phyloP scores from a whole-genome alignment of 1,284 basidiomycete species.

The Trametes hirsuta region DNA sequence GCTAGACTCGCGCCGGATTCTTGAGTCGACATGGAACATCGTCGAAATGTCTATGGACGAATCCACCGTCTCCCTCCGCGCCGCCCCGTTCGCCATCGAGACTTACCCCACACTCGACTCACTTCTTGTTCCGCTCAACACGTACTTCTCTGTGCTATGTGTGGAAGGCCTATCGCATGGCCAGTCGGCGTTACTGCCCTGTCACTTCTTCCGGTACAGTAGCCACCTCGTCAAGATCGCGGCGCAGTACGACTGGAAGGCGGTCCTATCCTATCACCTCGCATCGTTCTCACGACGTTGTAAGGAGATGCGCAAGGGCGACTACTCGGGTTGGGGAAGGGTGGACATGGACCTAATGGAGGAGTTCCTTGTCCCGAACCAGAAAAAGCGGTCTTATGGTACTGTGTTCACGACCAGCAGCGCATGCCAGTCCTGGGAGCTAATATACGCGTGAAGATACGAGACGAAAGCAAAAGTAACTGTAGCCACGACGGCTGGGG shows the following conservation, averaged over 20 bases:
- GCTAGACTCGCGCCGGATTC: constrained; percentile 37
- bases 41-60: constrained; percentile 35
- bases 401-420: constrained; percentile 18
- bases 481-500: background rate
- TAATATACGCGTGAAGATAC: constrained; percentile 21
- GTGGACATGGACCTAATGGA: constrained; percentile 39
- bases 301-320: constrained; percentile 38
- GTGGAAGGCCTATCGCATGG: constrained; percentile 33
- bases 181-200: constrained; percentile 33
- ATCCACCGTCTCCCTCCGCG: constrained; percentile 28
- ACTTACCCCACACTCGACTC: constrained; percentile 37
- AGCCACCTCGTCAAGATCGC: constrained; percentile 37
- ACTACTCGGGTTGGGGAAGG: constrained; percentile 36
- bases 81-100: constrained; percentile 32
- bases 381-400: constrained; percentile 29
- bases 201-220: constrained; percentile 36
- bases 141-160: constrained; percentile 39
- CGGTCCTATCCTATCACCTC: constrained; percentile 39
- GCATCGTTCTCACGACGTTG: constrained; percentile 37
- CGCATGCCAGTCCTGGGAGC: constrained; percentile 19
- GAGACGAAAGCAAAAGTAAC: constrained; percentile 19
- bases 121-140: constrained; percentile 38
- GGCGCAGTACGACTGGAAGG: constrained; percentile 38
- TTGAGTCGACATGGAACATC: constrained; percentile 36
- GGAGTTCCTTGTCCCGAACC: constrained; percentile 35